phyloP scores from a whole-genome alignment of 768 basidiomycete species.

The Galerina marginata region DNA sequence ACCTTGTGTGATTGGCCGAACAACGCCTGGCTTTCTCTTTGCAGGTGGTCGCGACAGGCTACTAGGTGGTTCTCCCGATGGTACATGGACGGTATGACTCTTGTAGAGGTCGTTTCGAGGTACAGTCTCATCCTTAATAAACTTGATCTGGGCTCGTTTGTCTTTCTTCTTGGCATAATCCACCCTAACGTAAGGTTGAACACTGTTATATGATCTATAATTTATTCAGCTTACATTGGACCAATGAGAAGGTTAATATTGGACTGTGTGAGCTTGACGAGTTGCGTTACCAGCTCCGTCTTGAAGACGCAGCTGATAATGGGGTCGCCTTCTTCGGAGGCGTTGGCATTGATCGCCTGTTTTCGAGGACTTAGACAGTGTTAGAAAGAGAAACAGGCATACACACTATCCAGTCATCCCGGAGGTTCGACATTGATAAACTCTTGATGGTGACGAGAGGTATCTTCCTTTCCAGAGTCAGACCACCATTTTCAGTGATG shows the following conservation, averaged over 20 bases:
- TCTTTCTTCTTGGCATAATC: constrained; percentile 98
- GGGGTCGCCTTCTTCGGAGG: constrained; percentile 93
- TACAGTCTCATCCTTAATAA: constrained; percentile 88
- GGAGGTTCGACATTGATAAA: constrained; percentile 84
- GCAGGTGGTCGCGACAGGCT: constrained; percentile 87
- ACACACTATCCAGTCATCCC: constrained; percentile 94
- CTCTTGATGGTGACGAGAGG: constrained; percentile 86
- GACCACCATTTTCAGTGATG: constrained; percentile 65
- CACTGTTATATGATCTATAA: not conserved
- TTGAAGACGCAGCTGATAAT: constrained; percentile 92
- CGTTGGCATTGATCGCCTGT: constrained; percentile 77
- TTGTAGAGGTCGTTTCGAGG: constrained; percentile 86
- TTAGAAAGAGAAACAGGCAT: not conserved
- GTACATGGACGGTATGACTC: constrained; percentile 87
- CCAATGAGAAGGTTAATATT: constrained; percentile 74
- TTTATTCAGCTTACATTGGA: constrained; percentile 64
- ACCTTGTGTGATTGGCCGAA: constrained; percentile 84
- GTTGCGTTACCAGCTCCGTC: constrained; percentile 87
- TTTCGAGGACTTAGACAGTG: not conserved
- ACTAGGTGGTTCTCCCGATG: constrained; percentile 83
- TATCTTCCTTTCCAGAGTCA: constrained; percentile 83
- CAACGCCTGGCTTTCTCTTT: constrained; percentile 85
- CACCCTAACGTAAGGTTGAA: constrained; percentile 53
- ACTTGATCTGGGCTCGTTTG: constrained; percentile 86
- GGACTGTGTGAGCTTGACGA: constrained; percentile 81